Evolutionary conservation across 106 monocot genomes (phyloP).

Genomic region (Apostasia ramifera): DNA sequence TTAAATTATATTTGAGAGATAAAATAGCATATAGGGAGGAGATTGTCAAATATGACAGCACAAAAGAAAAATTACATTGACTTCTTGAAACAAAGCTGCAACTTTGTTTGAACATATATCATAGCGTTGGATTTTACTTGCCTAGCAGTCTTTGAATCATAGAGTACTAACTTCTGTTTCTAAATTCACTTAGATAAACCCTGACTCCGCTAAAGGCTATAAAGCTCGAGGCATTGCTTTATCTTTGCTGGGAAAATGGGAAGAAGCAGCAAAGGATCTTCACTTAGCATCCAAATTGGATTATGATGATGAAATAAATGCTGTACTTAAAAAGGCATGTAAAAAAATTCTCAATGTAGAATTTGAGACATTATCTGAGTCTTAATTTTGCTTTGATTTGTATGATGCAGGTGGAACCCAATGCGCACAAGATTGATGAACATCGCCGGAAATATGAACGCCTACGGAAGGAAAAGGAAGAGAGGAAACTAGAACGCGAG

Average conservation of each 20-base stretch:
- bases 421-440: slow-evolving; percentile 94
- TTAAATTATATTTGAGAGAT: too few relatives aligned
- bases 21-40: too few relatives aligned
- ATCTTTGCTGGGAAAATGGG: slow-evolving; percentile 88
- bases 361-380: neutral
- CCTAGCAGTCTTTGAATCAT: neutral
- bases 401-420: slow-evolving; percentile 66
- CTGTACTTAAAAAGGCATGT: slow-evolving; percentile 81
- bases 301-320: slow-evolving; percentile 86
- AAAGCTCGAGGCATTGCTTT: slow-evolving; percentile 87
- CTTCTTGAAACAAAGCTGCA: neutral
- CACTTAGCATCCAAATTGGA: slow-evolving; percentile 89
- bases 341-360: neutral
- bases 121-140: too few relatives aligned
- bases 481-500: slow-evolving; percentile 68
- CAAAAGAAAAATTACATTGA: too few relatives aligned
- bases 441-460: slow-evolving; percentile 92
- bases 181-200: slow-evolving; percentile 57
- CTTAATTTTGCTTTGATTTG: neutral
- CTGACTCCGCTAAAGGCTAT: slow-evolving; percentile 96
- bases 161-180: neutral
- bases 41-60: too few relatives aligned
- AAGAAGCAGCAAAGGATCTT: slow-evolving; percentile 84
- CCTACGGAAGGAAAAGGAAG: slow-evolving; percentile 66
- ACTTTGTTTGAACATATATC: too few relatives aligned